A percentile compares a stretch with the other conserved stretches of the same genome.
Conservation (phyloP, 2,329 filamentous ascomycete species). For the Aplosporella prunicola region DNA sequence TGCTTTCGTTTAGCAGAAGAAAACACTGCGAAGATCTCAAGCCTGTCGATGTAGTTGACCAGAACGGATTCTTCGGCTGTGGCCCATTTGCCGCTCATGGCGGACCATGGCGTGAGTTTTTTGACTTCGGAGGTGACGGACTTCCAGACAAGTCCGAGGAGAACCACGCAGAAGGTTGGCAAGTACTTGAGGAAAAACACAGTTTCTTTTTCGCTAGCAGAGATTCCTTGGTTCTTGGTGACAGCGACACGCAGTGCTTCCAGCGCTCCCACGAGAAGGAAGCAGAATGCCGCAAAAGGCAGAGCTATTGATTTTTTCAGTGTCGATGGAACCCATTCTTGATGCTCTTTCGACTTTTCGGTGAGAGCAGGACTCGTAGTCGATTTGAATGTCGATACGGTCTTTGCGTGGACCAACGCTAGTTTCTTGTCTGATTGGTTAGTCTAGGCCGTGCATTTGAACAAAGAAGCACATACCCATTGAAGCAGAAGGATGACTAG, state of each 20-base stretch:
- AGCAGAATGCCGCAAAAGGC: background rate
- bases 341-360: too few species aligned
- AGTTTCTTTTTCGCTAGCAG: background rate
- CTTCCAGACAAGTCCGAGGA: conserved; percentile 1
- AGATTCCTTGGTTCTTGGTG: background rate
- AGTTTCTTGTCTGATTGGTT: too few species aligned
- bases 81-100: background rate
- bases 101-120: background rate
- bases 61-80: background rate
- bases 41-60: background rate
- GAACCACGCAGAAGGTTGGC: background rate
- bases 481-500: too few species aligned
- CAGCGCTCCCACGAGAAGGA: background rate
- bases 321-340: background rate
- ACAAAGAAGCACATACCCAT: too few species aligned
- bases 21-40: background rate
- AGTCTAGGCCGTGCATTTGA: too few species aligned
- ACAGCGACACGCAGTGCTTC: background rate
- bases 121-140: background rate
- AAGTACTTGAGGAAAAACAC: background rate
- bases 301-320: background rate
- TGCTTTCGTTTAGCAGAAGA: background rate
- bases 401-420: too few species aligned
- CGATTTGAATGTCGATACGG: too few species aligned
- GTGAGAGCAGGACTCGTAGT: too few species aligned